Evolutionary conservation across 2,329 filamentous ascomycete species (phyloP).

Genomic region (Fusarium proliferatum): DNA sequence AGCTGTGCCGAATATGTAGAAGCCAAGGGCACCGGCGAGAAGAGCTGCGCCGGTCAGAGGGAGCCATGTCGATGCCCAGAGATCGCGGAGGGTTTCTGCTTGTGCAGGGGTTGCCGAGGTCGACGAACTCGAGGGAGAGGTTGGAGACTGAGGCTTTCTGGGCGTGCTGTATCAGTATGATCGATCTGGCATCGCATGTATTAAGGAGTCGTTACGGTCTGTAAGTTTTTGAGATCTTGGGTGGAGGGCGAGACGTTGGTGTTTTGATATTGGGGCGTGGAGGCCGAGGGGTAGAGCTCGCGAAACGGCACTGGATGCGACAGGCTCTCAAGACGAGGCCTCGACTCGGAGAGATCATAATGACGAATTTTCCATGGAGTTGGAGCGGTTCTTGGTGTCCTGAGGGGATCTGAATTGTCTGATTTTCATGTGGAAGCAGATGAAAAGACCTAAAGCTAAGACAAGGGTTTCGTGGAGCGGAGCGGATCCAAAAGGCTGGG

Average conservation of each 20-base stretch:
- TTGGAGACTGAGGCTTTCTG: conserved; percentile 30
- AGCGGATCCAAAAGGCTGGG: conserved; percentile 24
- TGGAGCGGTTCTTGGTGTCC: neutral
- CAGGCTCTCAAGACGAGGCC: conserved; percentile 35
- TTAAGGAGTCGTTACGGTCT: conserved; percentile 46
- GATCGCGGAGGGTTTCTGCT: conserved; percentile 50
- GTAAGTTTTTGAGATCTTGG: conserved; percentile 44
- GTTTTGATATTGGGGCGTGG: conserved; percentile 37
- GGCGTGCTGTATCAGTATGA: conserved; percentile 14
- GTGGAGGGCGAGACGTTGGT: conserved; percentile 30
- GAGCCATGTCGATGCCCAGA: conserved; percentile 55
- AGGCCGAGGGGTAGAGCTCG: conserved; percentile 45
- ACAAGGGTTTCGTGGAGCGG: conserved; percentile 30
- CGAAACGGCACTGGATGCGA: conserved; percentile 44
- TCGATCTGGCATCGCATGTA: neutral
- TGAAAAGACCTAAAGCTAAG: conserved; percentile 14
- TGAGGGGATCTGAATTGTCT: neutral
- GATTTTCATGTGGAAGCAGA: conserved; percentile 25
- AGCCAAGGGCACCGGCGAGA: conserved; percentile 58
- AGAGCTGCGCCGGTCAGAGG: conserved; percentile 60
- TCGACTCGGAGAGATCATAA: conserved; percentile 49
- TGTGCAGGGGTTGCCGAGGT: conserved; percentile 34
- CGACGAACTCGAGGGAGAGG: neutral
- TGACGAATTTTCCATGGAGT: conserved; percentile 27
- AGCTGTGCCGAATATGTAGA: conserved; percentile 58